Evolutionary conservation across 1,139 yeast species (phyloP).

Genomic region (Chernovozyma aurita): DNA sequence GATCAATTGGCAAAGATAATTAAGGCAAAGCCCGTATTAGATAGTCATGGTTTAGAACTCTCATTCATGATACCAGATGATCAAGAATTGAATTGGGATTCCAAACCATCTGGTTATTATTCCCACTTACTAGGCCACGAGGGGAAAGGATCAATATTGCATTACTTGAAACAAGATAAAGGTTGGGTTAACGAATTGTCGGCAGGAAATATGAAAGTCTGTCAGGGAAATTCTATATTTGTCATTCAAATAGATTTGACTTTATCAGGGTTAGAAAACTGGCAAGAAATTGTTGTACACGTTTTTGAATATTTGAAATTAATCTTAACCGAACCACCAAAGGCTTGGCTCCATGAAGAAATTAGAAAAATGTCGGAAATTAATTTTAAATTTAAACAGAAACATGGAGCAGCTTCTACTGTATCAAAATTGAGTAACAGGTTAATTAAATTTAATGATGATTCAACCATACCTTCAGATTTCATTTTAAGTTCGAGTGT

Average conservation of each 20-base stretch:
- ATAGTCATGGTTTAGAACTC: constrained; percentile 61
- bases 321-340: constrained; percentile 49
- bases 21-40: constrained; percentile 79
- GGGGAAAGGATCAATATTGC: constrained; percentile 73
- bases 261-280: constrained; percentile 59
- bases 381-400: constrained; percentile 66
- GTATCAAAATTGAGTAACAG: constrained; percentile 46
- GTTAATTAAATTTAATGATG: constrained; percentile 36
- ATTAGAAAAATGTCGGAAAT: constrained; percentile 41
- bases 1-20: constrained; percentile 52
- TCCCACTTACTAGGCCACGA: constrained; percentile 91
- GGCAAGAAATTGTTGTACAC: constrained; percentile 54
- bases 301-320: constrained; percentile 71
- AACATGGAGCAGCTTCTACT: constrained; percentile 57
- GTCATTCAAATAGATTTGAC: constrained; percentile 72
- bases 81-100: constrained; percentile 55
- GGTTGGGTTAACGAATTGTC: constrained; percentile 82
- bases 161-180: constrained; percentile 54
- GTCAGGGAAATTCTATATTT: constrained; percentile 66
- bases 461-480: constrained; percentile 55
- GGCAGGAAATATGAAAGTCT: constrained; percentile 68
- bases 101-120: constrained; percentile 64
- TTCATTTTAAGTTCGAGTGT: constrained; percentile 56
- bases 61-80: constrained; percentile 76
- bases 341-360: constrained; percentile 53